Conservation (phyloP, 2,329 filamentous ascomycete species). For the Botrytis squamosa region DNA sequence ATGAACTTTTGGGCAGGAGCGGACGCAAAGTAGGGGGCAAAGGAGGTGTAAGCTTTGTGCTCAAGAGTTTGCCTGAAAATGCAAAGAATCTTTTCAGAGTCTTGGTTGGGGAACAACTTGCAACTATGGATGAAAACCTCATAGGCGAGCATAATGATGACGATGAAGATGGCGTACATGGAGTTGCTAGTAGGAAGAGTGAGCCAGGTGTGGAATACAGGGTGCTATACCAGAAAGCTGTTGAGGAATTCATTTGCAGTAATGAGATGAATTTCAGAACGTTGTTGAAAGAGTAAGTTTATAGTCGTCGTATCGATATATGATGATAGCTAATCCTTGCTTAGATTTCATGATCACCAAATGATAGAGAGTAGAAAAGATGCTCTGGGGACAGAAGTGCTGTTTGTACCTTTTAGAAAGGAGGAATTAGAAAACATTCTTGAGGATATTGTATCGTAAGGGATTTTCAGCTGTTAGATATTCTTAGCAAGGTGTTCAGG, state of each 20-base stretch:
- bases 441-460: conserved; percentile 59
- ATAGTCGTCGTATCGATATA: conserved; percentile 32
- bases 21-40: conserved; percentile 79
- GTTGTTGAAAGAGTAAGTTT: conserved; percentile 78
- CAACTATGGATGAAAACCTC: conserved; percentile 56
- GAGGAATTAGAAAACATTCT: conserved; percentile 88
- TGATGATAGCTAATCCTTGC: conserved; percentile 15
- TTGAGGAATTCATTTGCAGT: conserved; percentile 95
- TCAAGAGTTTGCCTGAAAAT: conserved; percentile 88
- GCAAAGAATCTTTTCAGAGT: conserved; percentile 84
- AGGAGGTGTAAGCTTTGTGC: conserved; percentile 87
- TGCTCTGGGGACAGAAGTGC: conserved; percentile 75
- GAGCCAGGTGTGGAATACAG: conserved; percentile 79
- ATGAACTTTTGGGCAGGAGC: conserved; percentile 79
- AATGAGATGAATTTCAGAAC: conserved; percentile 96
- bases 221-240: conserved; percentile 89
- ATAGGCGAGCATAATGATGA: conserved; percentile 50
- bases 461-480: conserved; percentile 1
- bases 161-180: conserved; percentile 37
- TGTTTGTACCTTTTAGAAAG: conserved; percentile 80
- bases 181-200: conserved; percentile 23
- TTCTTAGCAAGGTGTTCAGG: conserved; percentile 23
- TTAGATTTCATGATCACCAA: conserved; percentile 89
- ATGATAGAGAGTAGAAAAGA: conserved; percentile 93
- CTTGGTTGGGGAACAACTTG: conserved; percentile 79